Evolutionary conservation across 2,329 filamentous ascomycete genomes (phyloP), one percentile per base, ranked within the genome.

Genomic region (Akanthomyces dipterigenus): DNA sequence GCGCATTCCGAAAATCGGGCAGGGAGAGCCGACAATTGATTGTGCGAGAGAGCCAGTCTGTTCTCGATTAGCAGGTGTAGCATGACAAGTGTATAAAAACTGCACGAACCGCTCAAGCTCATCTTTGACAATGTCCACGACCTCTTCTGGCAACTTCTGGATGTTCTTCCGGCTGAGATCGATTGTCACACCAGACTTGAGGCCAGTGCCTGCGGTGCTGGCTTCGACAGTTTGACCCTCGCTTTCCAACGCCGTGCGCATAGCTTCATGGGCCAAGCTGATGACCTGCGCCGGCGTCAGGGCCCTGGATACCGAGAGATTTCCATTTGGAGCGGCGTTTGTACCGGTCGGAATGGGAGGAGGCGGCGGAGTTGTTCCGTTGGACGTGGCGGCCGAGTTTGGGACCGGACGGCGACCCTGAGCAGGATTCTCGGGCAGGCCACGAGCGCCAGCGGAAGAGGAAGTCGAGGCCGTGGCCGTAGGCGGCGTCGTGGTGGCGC

Each of bases 131-230:
- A 91, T 83, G 68, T 89, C 85, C 45, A 91, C 85, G 48, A 90
- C 85, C 72, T 91, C 88, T 62, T 89, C 87, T 0, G 88, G 88
- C 61, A 91, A 75, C 64, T 81, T 83, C 67, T 85, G 82, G 49
- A 93, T 91, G 69, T 85, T 86, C 74, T 88, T 88, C 68, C 89
- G 86, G 72, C 89, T 90, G 65, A 93, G 75, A 73, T 93, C 88
- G 67, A 93, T 88, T 36, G 90, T 93, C 62, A 91, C 84, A 63
- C 90, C 89, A 1, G 87, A 85, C 70, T 87, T 85, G 51, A 88
- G 75, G 49, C 83, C 84, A 20, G 72, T 42, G 70, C 80, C 85
- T 65, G 84, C 79, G 63, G 81, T 79, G 64, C 80, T 82, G 48
- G 81, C 82, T 65, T 86, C 84, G 58, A 83, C 82, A 7, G 80